Evolutionary conservation across 2,329 filamentous ascomycete species (phyloP).

Genomic region (Epicoccum nigrum): DNA sequence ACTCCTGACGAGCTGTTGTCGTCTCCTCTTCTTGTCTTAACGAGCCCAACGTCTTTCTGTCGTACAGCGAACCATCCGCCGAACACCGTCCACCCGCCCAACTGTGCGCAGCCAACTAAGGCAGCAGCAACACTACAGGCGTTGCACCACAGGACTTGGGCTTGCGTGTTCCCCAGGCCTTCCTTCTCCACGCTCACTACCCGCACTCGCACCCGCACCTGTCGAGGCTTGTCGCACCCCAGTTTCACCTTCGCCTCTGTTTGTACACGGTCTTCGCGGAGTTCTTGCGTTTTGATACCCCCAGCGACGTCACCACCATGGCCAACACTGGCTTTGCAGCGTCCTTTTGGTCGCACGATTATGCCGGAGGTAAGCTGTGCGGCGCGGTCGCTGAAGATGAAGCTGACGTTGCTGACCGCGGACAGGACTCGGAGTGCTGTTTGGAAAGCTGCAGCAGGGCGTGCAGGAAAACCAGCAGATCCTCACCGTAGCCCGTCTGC

Average conservation of each 20-base stretch:
- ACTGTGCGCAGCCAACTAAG: slow-evolving; percentile 18
- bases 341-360: slow-evolving; percentile 98
- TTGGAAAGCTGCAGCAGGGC: slow-evolving; percentile 95
- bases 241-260: slow-evolving; percentile 16
- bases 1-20: slow-evolving; percentile 20
- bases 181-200: slow-evolving; percentile 32
- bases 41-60: slow-evolving; percentile 14
- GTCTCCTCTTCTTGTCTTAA: slow-evolving; percentile 10
- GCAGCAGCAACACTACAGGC: slow-evolving; percentile 16
- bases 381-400: slow-evolving; percentile 31
- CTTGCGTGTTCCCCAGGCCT: slow-evolving; percentile 20
- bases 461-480: slow-evolving; percentile 95
- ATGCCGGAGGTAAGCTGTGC: slow-evolving; percentile 80
- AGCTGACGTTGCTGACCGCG: slow-evolving; percentile 30
- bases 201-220: slow-evolving; percentile 23
- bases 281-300: slow-evolving; percentile 29
- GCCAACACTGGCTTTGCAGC: slow-evolving; percentile 72
- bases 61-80: slow-evolving; percentile 12
- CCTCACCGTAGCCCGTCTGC: slow-evolving; percentile 87
- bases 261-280: slow-evolving; percentile 20
- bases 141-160: slow-evolving; percentile 16
- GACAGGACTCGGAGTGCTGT: slow-evolving; percentile 82
- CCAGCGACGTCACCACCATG: slow-evolving; percentile 33
- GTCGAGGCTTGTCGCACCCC: slow-evolving; percentile 16
- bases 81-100: slow-evolving; percentile 5